phyloP scores from a whole-genome alignment of 2,329 filamentous ascomycete species.

The Hypomyces rosellus region DNA sequence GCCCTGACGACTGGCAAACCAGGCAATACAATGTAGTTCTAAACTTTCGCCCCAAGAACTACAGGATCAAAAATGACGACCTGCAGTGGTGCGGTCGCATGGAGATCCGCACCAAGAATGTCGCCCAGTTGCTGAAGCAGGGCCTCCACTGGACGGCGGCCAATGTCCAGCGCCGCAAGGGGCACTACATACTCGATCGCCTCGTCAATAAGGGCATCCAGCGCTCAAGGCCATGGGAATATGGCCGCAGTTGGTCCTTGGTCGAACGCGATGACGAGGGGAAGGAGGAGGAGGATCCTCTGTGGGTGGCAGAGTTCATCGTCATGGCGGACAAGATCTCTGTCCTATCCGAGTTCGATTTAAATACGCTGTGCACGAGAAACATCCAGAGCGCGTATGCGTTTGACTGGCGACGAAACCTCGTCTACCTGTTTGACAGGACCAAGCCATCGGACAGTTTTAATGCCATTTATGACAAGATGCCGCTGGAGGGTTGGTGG shows the following conservation, averaged over 20 bases:
- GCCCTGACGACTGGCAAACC: not conserved
- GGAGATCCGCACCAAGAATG: not conserved
- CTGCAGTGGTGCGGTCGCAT: not conserved
- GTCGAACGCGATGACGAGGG: not conserved
- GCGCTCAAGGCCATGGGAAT: not conserved
- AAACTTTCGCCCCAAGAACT: not conserved
- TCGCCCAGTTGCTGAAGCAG: not conserved
- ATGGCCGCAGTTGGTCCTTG: not conserved
- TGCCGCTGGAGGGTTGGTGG: conserved; percentile 3
- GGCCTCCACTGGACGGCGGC: not conserved
- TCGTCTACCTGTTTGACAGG: not conserved
- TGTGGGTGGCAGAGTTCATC: not conserved
- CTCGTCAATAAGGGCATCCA: not conserved
- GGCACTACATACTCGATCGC: not conserved
- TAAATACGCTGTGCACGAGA: not conserved
- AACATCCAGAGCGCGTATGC: not conserved
- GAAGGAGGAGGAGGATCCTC: not conserved
- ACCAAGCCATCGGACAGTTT: not conserved
- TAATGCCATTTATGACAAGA: conserved; percentile 1
- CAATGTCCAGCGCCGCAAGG: not conserved
- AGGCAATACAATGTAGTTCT: not conserved
- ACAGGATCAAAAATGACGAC: not conserved
- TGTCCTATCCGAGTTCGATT: not conserved
- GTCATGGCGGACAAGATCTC: not conserved
- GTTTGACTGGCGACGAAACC: not conserved